Percentiles rank a stretch among this genome's conserved stretches.
Evolutionary conservation across 768 basidiomycete species (phyloP).

Genomic region (Trametes cubensis): DNA sequence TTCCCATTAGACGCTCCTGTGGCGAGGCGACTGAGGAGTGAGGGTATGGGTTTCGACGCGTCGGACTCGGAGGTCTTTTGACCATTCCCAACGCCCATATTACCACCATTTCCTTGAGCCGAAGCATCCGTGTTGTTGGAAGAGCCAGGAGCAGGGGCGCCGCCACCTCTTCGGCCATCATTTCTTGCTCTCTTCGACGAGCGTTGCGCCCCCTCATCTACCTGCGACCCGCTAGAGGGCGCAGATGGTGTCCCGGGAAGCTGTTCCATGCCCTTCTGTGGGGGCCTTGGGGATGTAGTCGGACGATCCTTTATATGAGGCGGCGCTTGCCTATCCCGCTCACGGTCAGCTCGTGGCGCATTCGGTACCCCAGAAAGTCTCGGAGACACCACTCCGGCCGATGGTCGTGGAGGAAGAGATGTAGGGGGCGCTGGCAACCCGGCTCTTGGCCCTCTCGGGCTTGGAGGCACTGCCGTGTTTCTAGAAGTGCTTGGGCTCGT

Average conservation of each 20-base stretch:
- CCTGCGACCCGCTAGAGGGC: background rate
- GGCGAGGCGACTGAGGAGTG: constrained; percentile 31
- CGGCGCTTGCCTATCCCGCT: constrained; percentile 5
- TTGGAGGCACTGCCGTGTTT: background rate
- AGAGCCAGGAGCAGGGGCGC: background rate
- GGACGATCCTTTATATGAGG: constrained; percentile 6
- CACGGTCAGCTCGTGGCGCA: constrained; percentile 11
- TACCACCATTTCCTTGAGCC: background rate
- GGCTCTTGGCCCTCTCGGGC: constrained; percentile 5
- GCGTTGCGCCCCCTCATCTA: background rate
- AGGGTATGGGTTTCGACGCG: constrained; percentile 19
- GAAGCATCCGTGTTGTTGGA: background rate
- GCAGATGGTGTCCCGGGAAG: background rate
- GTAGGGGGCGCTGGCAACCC: constrained; percentile 4
- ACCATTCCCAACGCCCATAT: constrained; percentile 7
- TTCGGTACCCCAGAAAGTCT: constrained; percentile 1
- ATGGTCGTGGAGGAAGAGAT: constrained; percentile 13
- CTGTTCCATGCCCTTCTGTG: background rate
- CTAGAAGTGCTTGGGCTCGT: background rate
- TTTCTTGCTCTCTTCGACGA: constrained; percentile 17
- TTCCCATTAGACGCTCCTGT: constrained; percentile 12
- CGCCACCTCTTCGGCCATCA: constrained; percentile 4
- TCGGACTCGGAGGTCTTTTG: background rate
- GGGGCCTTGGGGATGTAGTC: background rate
- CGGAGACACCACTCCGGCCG: background rate